These are phyloP conservation scores for Spathaspora arborariae DNA, from an alignment of 805 yeast species.

Conservation along the genomic window DNA sequence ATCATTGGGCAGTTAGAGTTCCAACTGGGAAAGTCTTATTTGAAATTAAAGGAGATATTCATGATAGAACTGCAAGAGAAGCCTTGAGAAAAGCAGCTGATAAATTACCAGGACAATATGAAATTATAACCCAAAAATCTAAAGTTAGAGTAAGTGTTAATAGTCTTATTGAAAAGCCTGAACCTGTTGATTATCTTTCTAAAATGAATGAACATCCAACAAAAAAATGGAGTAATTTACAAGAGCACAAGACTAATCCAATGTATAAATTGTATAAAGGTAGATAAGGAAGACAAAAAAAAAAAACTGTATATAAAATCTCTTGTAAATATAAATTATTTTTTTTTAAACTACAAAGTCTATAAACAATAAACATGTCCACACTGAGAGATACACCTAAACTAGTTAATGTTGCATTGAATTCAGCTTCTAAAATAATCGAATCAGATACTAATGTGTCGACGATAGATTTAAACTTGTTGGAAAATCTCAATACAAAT, in stretches of 20 bases:
- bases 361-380: conserved; percentile 14
- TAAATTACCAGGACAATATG: conserved; percentile 89
- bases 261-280: conserved; percentile 59
- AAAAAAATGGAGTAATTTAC: conserved; percentile 54
- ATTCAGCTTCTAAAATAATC: conserved; percentile 25
- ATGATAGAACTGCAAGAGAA: conserved; percentile 86
- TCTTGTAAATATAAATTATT: conserved; percentile 2
- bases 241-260: conserved; percentile 44
- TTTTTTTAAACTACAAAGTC: not conserved
- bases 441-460: conserved; percentile 41
- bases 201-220: conserved; percentile 58
- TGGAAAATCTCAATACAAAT: conserved; percentile 56
- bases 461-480: conserved; percentile 42
- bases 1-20: conserved; percentile 94
- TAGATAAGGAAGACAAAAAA: too few relatives aligned
- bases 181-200: conserved; percentile 50
- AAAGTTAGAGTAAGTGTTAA: conserved; percentile 71
- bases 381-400: conserved; percentile 28
- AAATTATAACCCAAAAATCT: conserved; percentile 65
- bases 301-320: not conserved
- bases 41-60: conserved; percentile 78
- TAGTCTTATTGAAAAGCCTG: conserved; percentile 46
- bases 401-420: conserved; percentile 26
- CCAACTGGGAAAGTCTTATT: conserved; percentile 93
- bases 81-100: conserved; percentile 87